Evolutionary conservation across 345 rosid genomes (phyloP), one percentile per base, ranked within the genome.

Genomic region (Eucalyptus tenuipes): DNA sequence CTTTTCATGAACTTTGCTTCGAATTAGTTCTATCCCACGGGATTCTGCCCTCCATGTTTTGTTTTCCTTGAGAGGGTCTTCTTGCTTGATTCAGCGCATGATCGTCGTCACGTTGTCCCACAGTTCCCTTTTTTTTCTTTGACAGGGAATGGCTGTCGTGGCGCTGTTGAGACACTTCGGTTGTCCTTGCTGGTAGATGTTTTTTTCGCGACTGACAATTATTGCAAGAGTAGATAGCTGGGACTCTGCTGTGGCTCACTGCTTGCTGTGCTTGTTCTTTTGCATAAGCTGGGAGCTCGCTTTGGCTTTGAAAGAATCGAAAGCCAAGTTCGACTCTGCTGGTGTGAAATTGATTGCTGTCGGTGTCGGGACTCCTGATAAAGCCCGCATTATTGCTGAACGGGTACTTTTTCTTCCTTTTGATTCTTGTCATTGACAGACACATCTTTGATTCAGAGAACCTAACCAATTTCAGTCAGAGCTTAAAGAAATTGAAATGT

Each of bases 141-240:
- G 44, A 25, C 24, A 97, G 98, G 98, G 96, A 80, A 88, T 96
- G 31, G 96, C 98, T 33, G 97, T 96, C 50, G 98, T 96, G 84
- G 98, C 98, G 40, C 95, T 97, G 53, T 89, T 97, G 90, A 94
- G 99, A 90, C 98, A 96, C 93, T 97, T 97, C 89, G 99, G 99
- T 55, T 96, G 99, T 88, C 64, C 89, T 89, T 97, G 96, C 95
- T 95, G 99, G 98, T 97, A 93, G 92, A 8, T 85, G 64, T 22
- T 92, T 14, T 27, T 66, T 1, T 45, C 49, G 5, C 7, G 0
- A 20, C 81, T 12, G 47, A 50, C 45, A 24, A 10, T 52, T 42
- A n/a, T 33, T 16, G 53, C 22, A 12, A 16, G 2, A 13, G 81
- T 79, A 16, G 5, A 13, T 80, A 33, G 59, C 31, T 50, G 2